Conservation (phyloP, 257 asterid species). For the Solanum arcanum region DNA sequence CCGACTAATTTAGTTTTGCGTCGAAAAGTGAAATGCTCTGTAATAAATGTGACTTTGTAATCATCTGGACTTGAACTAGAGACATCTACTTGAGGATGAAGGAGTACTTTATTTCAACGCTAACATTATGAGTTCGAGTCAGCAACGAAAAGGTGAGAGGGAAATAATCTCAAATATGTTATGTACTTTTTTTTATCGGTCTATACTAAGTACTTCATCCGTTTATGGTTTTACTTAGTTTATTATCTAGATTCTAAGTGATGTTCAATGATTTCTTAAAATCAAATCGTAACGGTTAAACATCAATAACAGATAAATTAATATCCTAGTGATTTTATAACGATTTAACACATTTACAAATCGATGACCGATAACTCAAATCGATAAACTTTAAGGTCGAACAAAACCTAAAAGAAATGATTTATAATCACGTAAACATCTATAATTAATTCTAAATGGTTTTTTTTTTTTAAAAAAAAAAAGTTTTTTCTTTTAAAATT, state of each 20-base stretch:
- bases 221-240: no score
- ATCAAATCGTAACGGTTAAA: no score
- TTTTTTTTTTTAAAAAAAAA: rapidly evolving
- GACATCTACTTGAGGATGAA: not conserved
- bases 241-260: no score
- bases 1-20: rapidly evolving
- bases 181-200: not conserved
- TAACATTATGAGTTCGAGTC: rapidly evolving
- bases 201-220: no score
- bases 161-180: not conserved
- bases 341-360: no score
- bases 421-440: not conserved
- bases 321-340: no score
- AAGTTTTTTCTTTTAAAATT: not conserved
- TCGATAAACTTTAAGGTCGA: no score
- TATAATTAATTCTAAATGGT: not conserved
- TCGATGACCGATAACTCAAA: no score
- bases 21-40: not conserved
- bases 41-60: not conserved
- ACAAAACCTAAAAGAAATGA: no score
- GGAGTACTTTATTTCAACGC: rapidly evolving
- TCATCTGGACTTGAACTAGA: no score
- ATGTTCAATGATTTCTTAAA: no score
- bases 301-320: no score
- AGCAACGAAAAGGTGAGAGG: not conserved